phyloP scores from a whole-genome alignment of 352 stramenopile genomes.

The Pythium coloratum region DNA sequence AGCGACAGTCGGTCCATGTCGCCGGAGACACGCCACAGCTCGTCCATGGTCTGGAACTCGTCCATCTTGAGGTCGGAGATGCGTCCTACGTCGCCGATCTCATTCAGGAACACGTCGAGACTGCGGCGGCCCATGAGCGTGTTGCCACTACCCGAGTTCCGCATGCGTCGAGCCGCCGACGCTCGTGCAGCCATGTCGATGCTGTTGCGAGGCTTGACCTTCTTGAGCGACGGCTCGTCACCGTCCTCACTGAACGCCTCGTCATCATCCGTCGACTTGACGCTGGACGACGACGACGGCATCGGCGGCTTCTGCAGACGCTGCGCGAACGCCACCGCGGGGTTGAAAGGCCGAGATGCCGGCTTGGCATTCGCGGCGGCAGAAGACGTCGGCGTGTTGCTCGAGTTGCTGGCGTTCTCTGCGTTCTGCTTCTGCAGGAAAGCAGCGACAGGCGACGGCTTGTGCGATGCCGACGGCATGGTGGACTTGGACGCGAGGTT shows the following conservation, averaged over 20 bases:
- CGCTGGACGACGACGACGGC: constrained; percentile 26
- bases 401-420: constrained; percentile 9
- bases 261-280: constrained; percentile 43
- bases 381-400: neutral
- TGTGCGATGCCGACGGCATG: constrained; percentile 4
- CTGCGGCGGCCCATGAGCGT: constrained; percentile 57
- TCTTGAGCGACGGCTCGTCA: constrained; percentile 69
- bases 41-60: constrained; percentile 79
- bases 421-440: constrained; percentile 10
- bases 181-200: constrained; percentile 72
- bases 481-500: constrained; percentile 15
- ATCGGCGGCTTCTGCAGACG: constrained; percentile 44
- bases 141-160: constrained; percentile 52
- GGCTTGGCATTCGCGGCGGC: neutral
- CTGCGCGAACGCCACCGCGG: constrained; percentile 56
- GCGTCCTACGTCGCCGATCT: constrained; percentile 74
- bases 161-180: constrained; percentile 64
- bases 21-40: constrained; percentile 82
- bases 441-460: neutral
- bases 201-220: constrained; percentile 70
- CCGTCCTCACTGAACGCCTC: constrained; percentile 45
- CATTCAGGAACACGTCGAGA: constrained; percentile 78
- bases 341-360: constrained; percentile 18
- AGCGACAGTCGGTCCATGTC: constrained; percentile 84
- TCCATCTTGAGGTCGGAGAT: constrained; percentile 88